phyloP scores from a whole-genome alignment of 2,329 filamentous ascomycete species.

The Claviceps maximensis region DNA sequence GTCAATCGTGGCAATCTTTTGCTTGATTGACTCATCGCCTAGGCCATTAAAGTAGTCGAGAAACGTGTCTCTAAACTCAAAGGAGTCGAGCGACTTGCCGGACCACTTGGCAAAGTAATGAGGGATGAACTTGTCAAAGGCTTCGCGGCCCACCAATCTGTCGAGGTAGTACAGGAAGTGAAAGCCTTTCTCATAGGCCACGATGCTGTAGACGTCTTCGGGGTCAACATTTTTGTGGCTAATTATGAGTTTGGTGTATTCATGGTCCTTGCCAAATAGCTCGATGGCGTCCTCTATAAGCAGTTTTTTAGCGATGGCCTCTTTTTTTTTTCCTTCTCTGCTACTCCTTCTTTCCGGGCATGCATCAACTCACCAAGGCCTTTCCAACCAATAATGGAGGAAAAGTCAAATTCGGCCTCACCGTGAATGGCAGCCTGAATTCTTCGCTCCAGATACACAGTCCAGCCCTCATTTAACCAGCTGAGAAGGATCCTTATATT shows the following conservation, averaged over 20 bases:
- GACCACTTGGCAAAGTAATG: constrained; percentile 85
- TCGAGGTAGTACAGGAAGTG: constrained; percentile 88
- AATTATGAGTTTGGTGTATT: constrained; percentile 84
- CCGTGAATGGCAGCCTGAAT: constrained; percentile 68
- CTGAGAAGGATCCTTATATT: constrained; percentile 17
- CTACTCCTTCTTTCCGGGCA: background rate
- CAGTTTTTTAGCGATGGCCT: background rate
- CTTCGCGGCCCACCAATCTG: constrained; percentile 66
- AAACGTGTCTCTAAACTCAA: constrained; percentile 83
- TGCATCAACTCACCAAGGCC: constrained; percentile 41
- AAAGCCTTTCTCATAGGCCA: constrained; percentile 96
- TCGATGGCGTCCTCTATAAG: constrained; percentile 58
- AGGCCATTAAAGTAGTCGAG: constrained; percentile 65
- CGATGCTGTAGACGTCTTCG: constrained; percentile 83
- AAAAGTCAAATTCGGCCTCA: constrained; percentile 80
- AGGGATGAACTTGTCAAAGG: constrained; percentile 91
- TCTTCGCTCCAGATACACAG: constrained; percentile 81
- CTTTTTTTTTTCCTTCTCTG: background rate
- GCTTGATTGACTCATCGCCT: constrained; percentile 47
- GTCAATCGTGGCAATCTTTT: constrained; percentile 60
- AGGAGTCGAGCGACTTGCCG: constrained; percentile 79
- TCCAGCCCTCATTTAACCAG: constrained; percentile 76
- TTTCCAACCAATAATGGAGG: constrained; percentile 93
- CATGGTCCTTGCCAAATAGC: constrained; percentile 68
- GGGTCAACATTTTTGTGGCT: constrained; percentile 84